A percentile compares a stretch with the other conserved stretches of the same genome.
These are phyloP conservation scores for Hypoxylon sp. DNA, from an alignment of 2,329 filamentous ascomycete species.

Conservation along the genomic window DNA sequence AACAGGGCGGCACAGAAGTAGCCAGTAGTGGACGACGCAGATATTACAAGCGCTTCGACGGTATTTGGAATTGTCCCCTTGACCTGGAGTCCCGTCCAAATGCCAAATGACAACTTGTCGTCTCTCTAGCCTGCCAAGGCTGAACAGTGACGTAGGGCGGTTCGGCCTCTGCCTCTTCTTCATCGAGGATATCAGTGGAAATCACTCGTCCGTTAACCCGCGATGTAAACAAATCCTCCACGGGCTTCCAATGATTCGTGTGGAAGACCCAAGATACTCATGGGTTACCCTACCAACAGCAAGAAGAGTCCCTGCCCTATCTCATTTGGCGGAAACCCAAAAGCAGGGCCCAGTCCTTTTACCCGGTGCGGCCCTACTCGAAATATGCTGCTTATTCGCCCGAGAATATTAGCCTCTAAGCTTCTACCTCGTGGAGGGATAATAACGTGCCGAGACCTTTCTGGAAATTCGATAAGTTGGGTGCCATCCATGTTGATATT, in stretches of 20 bases:
- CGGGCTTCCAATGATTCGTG: conserved; percentile 24
- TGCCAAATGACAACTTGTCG: conserved; percentile 1
- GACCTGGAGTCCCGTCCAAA: conserved; percentile 26
- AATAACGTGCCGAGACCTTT: conserved; percentile 32
- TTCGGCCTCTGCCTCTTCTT: conserved; percentile 34
- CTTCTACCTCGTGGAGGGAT: conserved; percentile 18
- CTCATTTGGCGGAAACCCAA: conserved; percentile 14
- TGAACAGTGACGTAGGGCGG: conserved; percentile 40
- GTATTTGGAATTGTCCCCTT: conserved; percentile 39
- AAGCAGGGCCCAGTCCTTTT: conserved; percentile 27
- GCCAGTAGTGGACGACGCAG: conserved; percentile 48
- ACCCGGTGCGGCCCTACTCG: conserved; percentile 37
- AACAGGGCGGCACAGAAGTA: conserved; percentile 48
- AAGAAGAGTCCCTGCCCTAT: conserved; percentile 17
- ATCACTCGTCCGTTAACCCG: conserved; percentile 24
- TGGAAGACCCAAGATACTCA: conserved; percentile 11
- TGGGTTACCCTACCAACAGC: conserved; percentile 18
- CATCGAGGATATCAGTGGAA: conserved; percentile 31
- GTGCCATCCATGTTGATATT: conserved; percentile 41
- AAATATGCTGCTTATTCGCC: conserved; percentile 30
- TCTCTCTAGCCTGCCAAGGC: not conserved
- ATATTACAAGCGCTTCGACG: conserved; percentile 34
- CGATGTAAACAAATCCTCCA: conserved; percentile 18
- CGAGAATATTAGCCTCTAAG: conserved; percentile 41
- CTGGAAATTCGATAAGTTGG: conserved; percentile 40